phyloP scores from a whole-genome alignment of 305 asterid genomes.

The Fraxinus nigra region DNA sequence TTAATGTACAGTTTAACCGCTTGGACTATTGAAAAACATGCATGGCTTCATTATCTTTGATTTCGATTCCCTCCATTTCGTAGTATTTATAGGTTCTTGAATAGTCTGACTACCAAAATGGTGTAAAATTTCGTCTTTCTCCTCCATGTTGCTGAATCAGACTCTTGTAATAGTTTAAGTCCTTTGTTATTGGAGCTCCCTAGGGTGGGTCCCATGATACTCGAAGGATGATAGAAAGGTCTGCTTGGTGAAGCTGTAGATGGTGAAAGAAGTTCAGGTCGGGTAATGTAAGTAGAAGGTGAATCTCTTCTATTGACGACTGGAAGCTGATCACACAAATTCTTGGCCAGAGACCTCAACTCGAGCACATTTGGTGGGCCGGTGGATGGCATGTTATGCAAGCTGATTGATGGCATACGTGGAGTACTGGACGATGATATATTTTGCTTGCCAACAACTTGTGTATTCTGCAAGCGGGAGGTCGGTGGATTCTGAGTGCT shows the following conservation, averaged over 20 bases:
- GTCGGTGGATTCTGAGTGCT: conserved; percentile 30
- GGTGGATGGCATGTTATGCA: conserved; percentile 24
- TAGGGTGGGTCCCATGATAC: conserved; percentile 30
- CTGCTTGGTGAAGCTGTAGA: conserved; percentile 32
- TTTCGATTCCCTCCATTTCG: conserved; percentile 56
- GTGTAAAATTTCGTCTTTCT: conserved; percentile 45
- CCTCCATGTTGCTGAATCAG: conserved; percentile 80
- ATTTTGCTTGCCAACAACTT: conserved; percentile 9
- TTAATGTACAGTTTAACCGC: conserved; percentile 65
- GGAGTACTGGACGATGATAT: conserved; percentile 23
- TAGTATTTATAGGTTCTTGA: conserved; percentile 42
- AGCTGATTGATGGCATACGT: conserved; percentile 12
- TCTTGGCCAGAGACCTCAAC: conserved; percentile 20
- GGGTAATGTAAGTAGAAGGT: conserved; percentile 15
- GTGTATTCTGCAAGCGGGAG: conserved; percentile 12
- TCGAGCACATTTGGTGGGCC: conserved; percentile 26
- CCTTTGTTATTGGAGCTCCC: conserved; percentile 39
- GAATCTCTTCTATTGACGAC: conserved; percentile 27
- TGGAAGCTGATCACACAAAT: conserved; percentile 15
- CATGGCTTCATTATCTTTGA: conserved; percentile 86
- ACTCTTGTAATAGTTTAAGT: conserved; percentile 66
- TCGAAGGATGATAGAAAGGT: conserved; percentile 46
- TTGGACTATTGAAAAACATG: conserved; percentile 66
- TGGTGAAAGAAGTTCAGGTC: conserved; percentile 31
- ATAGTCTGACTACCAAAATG: conserved; percentile 39